A percentile compares a stretch with the other conserved stretches of the same genome.
phyloP scores from a whole-genome alignment of 2,329 filamentous ascomycete genomes.

The Pestalotiopsis sp. region DNA sequence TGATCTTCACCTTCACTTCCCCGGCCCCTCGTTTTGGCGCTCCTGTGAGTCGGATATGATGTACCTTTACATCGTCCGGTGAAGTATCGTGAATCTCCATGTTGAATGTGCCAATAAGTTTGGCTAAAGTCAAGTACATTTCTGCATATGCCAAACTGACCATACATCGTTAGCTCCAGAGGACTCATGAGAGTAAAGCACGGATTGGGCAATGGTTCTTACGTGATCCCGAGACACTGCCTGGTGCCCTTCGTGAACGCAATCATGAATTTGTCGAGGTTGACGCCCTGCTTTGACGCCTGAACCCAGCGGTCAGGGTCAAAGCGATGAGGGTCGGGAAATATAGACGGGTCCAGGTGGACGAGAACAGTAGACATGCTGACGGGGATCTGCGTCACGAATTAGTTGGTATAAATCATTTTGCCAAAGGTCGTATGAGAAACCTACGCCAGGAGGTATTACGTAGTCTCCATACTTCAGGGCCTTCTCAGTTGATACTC shows the following conservation, averaged over 20 bases:
- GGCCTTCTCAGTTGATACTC: neutral
- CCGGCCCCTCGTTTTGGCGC: neutral
- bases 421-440: neutral
- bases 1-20: neutral
- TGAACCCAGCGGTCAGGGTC: neutral
- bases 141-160: constrained; percentile 4
- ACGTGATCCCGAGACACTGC: neutral
- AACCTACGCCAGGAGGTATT: neutral
- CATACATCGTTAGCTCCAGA: neutral
- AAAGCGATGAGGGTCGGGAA: neutral
- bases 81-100: neutral
- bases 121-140: constrained; percentile 1
- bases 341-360: neutral
- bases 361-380: constrained; percentile 4
- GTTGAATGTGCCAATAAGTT: neutral
- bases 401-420: neutral
- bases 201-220: neutral
- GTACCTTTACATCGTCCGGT: neutral
- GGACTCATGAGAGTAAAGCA: neutral
- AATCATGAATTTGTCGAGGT: neutral
- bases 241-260: neutral
- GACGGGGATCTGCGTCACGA: neutral
- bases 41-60: neutral
- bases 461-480: neutral
- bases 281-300: neutral